Evolutionary conservation across 1,139 yeast genomes (phyloP).

Genomic region (Zygoascus sp.): DNA sequence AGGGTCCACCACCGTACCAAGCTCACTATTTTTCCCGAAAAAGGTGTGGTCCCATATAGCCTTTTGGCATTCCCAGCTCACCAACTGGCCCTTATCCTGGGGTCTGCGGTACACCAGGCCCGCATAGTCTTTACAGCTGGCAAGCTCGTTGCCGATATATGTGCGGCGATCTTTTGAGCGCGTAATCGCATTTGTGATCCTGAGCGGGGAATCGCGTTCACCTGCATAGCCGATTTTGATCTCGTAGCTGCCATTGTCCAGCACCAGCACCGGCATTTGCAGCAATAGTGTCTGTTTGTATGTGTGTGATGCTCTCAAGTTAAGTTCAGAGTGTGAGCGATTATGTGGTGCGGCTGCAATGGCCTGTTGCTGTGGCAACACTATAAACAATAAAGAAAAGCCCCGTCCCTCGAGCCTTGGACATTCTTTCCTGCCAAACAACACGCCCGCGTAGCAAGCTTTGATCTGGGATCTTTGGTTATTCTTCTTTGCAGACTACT

Average conservation of each 20-base stretch:
- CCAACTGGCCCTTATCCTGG: constrained; percentile 75
- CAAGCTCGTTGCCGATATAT: constrained; percentile 67
- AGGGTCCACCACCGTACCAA: constrained; percentile 38
- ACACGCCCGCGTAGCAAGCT: neutral
- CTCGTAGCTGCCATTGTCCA: constrained; percentile 87
- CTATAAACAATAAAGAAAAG: neutral
- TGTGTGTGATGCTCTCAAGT: too few relatives aligned
- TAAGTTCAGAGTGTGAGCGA: too few relatives aligned
- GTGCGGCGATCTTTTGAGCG: constrained; percentile 72
- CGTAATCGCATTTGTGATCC: constrained; percentile 65
- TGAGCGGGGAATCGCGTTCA: constrained; percentile 40
- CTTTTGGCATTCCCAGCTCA: constrained; percentile 89
- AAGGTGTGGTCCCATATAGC: constrained; percentile 89
- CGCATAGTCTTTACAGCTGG: constrained; percentile 64
- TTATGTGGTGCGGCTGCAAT: neutral
- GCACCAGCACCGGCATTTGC: constrained; percentile 38
- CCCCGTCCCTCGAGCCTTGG: neutral
- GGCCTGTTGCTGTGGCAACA: neutral
- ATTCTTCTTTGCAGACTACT: neutral
- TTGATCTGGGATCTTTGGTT: neutral
- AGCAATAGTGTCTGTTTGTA: too few relatives aligned
- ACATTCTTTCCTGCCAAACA: neutral
- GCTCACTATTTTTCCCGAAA: constrained; percentile 37
- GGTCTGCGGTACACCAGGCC: constrained; percentile 78
- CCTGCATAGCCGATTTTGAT: constrained; percentile 67